Evolutionary conservation across 352 stramenopile genomes (phyloP).

Genomic region (Pythium diclinum): DNA sequence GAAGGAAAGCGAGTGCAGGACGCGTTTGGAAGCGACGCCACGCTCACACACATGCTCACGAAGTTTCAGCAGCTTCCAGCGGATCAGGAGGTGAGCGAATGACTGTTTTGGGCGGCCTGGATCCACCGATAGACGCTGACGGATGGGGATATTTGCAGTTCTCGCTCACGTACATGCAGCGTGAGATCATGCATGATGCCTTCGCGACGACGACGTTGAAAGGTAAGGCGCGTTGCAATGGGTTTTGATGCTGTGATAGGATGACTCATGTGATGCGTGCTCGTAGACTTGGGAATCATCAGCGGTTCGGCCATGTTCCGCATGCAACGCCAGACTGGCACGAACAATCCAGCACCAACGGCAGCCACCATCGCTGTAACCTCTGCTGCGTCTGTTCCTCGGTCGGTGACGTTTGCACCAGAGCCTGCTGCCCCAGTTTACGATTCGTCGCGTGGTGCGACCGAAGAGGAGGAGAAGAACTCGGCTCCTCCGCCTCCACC

Average conservation of each 20-base stretch:
- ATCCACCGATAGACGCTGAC: not conserved
- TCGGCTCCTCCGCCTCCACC: slow-evolving; percentile 1
- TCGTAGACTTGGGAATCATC: slow-evolving; percentile 69
- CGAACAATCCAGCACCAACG: not conserved
- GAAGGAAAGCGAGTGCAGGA: slow-evolving; percentile 78
- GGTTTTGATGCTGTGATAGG: not conserved
- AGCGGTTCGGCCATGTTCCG: slow-evolving; percentile 86
- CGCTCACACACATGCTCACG: slow-evolving; percentile 55
- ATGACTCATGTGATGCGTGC: not conserved
- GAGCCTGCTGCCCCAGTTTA: not conserved
- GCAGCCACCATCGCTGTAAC: slow-evolving; percentile 11
- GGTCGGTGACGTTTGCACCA: slow-evolving; percentile 19
- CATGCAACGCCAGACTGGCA: slow-evolving; percentile 25
- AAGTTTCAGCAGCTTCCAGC: slow-evolving; percentile 52
- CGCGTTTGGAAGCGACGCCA: slow-evolving; percentile 50
- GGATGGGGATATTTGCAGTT: slow-evolving; percentile 36
- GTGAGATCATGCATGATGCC: slow-evolving; percentile 48
- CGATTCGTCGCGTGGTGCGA: not conserved
- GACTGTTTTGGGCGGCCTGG: not conserved
- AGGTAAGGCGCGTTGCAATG: slow-evolving; percentile 30
- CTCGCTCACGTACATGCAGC: slow-evolving; percentile 74
- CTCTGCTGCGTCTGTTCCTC: not conserved
- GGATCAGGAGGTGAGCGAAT: slow-evolving; percentile 32
- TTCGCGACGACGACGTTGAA: slow-evolving; percentile 65
- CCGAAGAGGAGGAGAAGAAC: slow-evolving; percentile 19